Conservation (phyloP, 169 alveolate species). For the Theileria parva region DNA sequence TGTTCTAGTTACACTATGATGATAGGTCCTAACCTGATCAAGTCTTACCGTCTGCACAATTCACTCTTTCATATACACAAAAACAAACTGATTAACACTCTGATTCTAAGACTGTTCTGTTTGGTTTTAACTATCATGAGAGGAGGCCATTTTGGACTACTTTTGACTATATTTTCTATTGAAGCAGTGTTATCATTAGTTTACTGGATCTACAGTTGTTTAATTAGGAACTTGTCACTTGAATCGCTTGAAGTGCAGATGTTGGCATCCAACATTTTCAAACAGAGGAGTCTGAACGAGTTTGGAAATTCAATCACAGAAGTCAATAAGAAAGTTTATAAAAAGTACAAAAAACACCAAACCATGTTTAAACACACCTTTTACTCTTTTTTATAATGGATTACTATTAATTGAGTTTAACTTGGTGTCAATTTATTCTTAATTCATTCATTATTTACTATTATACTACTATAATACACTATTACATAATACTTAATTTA, state of each 20-base stretch:
- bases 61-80: conserved; percentile 47
- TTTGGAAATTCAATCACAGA: neutral
- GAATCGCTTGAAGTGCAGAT: conserved; percentile 56
- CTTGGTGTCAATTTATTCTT: too few relatives aligned
- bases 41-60: conserved; percentile 44
- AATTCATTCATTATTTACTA: too few relatives aligned
- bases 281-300: conserved; percentile 18
- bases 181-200: conserved; percentile 26
- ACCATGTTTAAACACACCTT: neutral
- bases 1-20: conserved; percentile 54
- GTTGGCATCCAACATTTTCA: conserved; percentile 40
- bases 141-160: conserved; percentile 21
- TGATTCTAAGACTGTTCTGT: conserved; percentile 46
- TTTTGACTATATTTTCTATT: conserved; percentile 14
- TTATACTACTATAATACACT: too few relatives aligned
- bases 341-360: conserved; percentile 7
- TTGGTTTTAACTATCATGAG: conserved; percentile 32
- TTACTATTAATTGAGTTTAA: too few relatives aligned
- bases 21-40: conserved; percentile 63
- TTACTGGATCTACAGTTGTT: conserved; percentile 26
- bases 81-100: conserved; percentile 21
- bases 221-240: conserved; percentile 22
- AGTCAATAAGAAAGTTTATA: neutral
- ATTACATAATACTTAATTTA: too few relatives aligned
- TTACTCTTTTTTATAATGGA: neutral